phyloP scores from a whole-genome alignment of 2,329 filamentous ascomycete genomes.

The Clonostachys byssicola region DNA sequence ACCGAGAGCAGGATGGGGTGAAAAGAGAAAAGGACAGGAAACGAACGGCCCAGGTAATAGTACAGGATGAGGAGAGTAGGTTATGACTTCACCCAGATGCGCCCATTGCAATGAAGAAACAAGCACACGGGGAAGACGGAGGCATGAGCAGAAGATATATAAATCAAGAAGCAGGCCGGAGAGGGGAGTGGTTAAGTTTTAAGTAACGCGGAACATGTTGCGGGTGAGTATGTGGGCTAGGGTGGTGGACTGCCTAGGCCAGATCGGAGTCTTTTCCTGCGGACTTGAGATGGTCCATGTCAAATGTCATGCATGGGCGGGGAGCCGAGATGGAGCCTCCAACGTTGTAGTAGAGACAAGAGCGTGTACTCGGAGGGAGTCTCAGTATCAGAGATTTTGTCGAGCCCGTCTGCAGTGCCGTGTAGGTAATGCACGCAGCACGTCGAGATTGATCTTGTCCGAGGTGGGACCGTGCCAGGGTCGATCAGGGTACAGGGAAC shows the following conservation, averaged over 20 bases:
- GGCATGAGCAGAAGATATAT: no score
- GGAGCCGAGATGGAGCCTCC: slow-evolving; percentile 2
- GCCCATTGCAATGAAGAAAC: no score
- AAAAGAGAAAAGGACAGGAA: background rate
- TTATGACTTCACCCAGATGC: no score
- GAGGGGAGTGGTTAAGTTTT: no score
- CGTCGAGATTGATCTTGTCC: slow-evolving; percentile 1
- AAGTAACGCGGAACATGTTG: no score
- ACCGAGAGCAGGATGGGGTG: background rate
- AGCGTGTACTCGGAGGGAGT: background rate
- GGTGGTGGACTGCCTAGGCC: background rate
- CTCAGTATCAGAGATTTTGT: no score
- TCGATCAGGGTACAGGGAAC: slow-evolving; percentile 1
- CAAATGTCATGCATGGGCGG: slow-evolving; percentile 5
- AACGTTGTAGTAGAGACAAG: background rate
- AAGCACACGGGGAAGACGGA: no score
- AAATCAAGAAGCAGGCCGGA: no score
- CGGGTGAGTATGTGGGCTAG: no score
- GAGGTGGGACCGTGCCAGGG: background rate
- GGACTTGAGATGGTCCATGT: slow-evolving; percentile 2
- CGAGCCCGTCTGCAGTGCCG: background rate
- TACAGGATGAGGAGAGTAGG: no score
- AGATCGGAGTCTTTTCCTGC: slow-evolving; percentile 2
- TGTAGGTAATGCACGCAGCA: background rate
- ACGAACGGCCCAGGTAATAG: no score